Base-by-base conservation (phyloP, 345 rosid genomes). In the Eucalyptus erythrocorys region DNA sequence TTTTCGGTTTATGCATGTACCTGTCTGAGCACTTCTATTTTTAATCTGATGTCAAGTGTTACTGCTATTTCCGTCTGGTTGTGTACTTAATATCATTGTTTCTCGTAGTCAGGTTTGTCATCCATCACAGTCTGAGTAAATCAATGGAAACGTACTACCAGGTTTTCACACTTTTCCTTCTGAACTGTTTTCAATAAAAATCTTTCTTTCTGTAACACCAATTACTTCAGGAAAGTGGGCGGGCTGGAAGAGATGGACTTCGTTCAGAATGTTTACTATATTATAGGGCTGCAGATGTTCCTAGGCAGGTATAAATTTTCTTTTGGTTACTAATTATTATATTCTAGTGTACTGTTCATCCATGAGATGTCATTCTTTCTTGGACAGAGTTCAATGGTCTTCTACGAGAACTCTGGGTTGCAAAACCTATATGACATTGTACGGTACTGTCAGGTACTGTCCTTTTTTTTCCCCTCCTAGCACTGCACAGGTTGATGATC, bases 71-170 rank as follows among this genome's bases (percentile, higher is more conserved):
- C 27, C 5, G 1, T 21, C 15, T 40, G 15, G 3, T 76, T 21
- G 47, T 76, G 22, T 40, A 37, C 82, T 76, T 40, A 76, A 37
- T 6, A 21, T 76, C 26, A 42, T 40, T 76, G 37, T 37, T 76
- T 76, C 89, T 90, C 93, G 90, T 93, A 97, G 99, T 97, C 92
- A 96, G 99, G 96, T 97, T 97, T 94, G 99, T 96, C 94, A 94
- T 97, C 91, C 99, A 97, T 94, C 99, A 97, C 93, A 97, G 99
- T 93, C 92, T 97, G 92, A 97, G 99, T 92, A 97, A 96, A 94
- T 96, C 99, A 55, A 94, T 97, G 99, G 99, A 97, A 91, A 97
- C 99, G 85, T 97, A 97, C 92, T 97, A 97, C 90, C 99, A 96
- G 99, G 99, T 96, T 89, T 80, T 79, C 26, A 86, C 88, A 86